Conservation (phyloP, 1,284 basidiomycete genomes). For the Xerocomus nothofagi region DNA sequence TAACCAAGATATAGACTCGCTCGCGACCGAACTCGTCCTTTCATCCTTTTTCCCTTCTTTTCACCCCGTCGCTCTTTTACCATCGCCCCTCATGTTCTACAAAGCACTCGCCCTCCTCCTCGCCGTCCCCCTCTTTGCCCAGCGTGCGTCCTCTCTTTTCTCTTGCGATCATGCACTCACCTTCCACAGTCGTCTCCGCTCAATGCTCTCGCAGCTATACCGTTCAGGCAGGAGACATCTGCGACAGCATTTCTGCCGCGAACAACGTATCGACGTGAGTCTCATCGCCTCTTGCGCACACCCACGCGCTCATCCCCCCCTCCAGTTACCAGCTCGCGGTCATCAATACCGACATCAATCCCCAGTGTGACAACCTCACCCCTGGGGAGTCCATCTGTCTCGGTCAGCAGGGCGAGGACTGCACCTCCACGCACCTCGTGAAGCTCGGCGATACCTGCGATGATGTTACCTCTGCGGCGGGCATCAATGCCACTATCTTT, state of each 20-base stretch:
- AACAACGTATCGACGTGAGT: conserved; percentile 66
- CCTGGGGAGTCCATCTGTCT: conserved; percentile 52
- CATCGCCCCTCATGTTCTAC: conserved; percentile 43
- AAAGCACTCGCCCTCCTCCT: conserved; percentile 43
- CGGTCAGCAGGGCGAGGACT: conserved; percentile 49
- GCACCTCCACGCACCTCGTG: conserved; percentile 50
- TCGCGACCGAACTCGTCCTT: not conserved
- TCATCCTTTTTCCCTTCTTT: not conserved
- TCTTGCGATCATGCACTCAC: conserved; percentile 6
- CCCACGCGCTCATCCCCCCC: not conserved
- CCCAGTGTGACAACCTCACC: conserved; percentile 55
- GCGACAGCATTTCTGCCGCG: conserved; percentile 66
- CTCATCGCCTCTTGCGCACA: not conserved
- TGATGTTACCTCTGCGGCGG: conserved; percentile 37
- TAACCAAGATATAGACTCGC: conserved; percentile 5
- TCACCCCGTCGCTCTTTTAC: conserved; percentile 8
- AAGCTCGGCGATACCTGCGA: conserved; percentile 52
- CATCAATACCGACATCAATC: conserved; percentile 54
- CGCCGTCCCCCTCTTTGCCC: conserved; percentile 44
- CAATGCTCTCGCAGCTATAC: conserved; percentile 59
- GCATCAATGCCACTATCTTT: conserved; percentile 53
- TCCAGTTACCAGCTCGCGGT: conserved; percentile 70
- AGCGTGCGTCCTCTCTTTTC: conserved; percentile 37
- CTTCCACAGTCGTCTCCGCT: conserved; percentile 41
- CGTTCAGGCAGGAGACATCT: conserved; percentile 59